phyloP scores from a whole-genome alignment of 202 grass and related monocot species.

The Elaeis oleifera region DNA sequence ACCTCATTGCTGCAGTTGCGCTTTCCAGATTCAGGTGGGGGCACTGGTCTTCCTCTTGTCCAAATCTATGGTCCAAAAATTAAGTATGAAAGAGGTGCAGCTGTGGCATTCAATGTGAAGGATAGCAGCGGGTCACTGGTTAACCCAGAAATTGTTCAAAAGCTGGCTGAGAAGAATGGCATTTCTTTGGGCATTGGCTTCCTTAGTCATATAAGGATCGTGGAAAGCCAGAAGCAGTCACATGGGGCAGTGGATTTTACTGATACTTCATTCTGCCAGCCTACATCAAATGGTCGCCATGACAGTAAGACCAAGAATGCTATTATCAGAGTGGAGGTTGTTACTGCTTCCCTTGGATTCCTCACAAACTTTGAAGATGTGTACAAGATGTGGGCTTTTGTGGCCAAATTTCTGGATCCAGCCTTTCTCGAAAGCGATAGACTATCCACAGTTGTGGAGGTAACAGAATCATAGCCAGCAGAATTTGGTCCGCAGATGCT shows the following conservation, averaged over 20 bases:
- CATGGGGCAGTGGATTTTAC: conserved; percentile 45
- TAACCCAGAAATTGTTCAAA: conserved; percentile 75
- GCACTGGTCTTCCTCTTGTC: conserved; percentile 51
- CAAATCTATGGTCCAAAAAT: conserved; percentile 97
- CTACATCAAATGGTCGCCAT: conserved; percentile 38
- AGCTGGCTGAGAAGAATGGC: conserved; percentile 81
- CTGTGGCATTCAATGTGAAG: conserved; percentile 96
- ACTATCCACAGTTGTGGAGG: conserved; percentile 68
- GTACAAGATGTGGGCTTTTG: conserved; percentile 86
- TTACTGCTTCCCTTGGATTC: conserved; percentile 93
- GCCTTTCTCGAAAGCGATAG: conserved; percentile 69
- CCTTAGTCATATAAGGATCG: conserved; percentile 73
- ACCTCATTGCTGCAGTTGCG: conserved; percentile 84
- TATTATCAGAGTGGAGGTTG: conserved; percentile 59
- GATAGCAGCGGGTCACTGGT: conserved; percentile 57
- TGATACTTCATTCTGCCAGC: conserved; percentile 43
- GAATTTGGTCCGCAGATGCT: conserved; percentile 5
- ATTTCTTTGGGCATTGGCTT: conserved; percentile 77
- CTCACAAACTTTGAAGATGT: conserved; percentile 98
- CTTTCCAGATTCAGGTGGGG: conserved; percentile 67
- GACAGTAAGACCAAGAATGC: conserved; percentile 53
- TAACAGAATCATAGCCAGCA: conserved; percentile 32
- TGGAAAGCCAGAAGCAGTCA: conserved; percentile 47
- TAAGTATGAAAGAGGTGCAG: conserved; percentile 96
- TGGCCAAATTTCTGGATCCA: conserved; percentile 83